Evolutionary conservation across 2,329 filamentous ascomycete species (phyloP).

Genomic region (Monosporascus sp.): DNA sequence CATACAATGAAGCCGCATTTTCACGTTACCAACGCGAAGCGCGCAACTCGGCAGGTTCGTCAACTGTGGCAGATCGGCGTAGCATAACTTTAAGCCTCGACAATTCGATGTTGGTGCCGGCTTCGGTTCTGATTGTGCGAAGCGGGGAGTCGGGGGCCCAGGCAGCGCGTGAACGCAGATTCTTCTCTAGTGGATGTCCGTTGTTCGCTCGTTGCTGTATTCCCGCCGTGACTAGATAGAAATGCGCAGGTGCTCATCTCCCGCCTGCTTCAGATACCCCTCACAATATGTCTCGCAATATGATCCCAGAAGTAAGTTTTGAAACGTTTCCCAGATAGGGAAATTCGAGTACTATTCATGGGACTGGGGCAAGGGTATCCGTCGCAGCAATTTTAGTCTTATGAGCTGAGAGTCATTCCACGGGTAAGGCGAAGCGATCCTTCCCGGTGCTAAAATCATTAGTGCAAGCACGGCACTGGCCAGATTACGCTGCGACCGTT

Average conservation of each 20-base stretch:
- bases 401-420: not conserved
- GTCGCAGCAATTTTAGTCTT: not conserved
- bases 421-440: not conserved
- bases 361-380: not conserved
- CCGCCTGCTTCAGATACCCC: no score
- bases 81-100: no score
- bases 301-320: not conserved
- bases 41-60: no score
- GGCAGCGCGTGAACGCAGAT: no score
- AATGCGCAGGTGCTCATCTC: no score
- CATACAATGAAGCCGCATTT: not conserved
- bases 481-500: not conserved
- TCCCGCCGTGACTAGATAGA: no score
- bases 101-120: not conserved
- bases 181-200: no score
- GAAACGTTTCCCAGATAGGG: not conserved
- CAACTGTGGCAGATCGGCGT: no score
- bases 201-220: not conserved
- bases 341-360: not conserved
- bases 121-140: not conserved
- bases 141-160: no score
- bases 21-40: not conserved
- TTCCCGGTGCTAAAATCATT: not conserved
- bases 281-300: not conserved
- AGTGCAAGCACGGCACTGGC: not conserved